A percentile compares a stretch with the other conserved stretches of the same genome.
Evolutionary conservation across 2,329 filamentous ascomycete species (phyloP).

Genomic region (Didymella segeticola): DNA sequence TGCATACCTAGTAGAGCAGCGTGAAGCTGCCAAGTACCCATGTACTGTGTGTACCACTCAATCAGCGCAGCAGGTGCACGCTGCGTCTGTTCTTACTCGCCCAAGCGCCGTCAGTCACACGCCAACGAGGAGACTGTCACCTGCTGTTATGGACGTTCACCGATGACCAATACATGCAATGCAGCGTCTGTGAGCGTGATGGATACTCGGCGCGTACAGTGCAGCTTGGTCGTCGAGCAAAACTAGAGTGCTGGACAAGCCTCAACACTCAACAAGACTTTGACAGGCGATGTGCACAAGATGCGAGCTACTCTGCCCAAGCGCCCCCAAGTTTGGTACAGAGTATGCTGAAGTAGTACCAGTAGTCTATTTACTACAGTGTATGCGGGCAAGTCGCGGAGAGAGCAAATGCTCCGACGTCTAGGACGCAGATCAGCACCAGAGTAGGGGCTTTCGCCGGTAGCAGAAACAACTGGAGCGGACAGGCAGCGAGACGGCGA

Average conservation of each 20-base stretch:
- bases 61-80: not conserved
- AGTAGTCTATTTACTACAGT: too few species aligned
- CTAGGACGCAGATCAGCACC: constrained; percentile 13
- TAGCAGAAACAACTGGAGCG: constrained; percentile 4
- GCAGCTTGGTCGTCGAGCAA: constrained; percentile 8
- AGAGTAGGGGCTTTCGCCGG: constrained; percentile 9
- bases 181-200: constrained; percentile 10
- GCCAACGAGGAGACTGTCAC: constrained; percentile 7
- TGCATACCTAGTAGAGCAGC: not conserved
- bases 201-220: constrained; percentile 16
- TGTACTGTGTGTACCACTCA: not conserved
- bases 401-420: constrained; percentile 12
- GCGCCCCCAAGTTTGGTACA: not conserved
- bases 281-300: not conserved
- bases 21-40: not conserved
- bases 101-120: constrained; percentile 16
- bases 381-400: constrained; percentile 17
- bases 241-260: not conserved
- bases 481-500: constrained; percentile 13
- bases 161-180: constrained; percentile 12
- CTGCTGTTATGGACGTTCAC: constrained; percentile 6
- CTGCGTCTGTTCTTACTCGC: constrained; percentile 8
- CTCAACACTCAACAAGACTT: not conserved
- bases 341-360: constrained; percentile 11
- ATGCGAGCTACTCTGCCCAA: not conserved